Percentiles rank a stretch among this genome's conserved stretches.
Conservation (phyloP, 75 land plant species). For the Adiantum capillusveneris region DNA sequence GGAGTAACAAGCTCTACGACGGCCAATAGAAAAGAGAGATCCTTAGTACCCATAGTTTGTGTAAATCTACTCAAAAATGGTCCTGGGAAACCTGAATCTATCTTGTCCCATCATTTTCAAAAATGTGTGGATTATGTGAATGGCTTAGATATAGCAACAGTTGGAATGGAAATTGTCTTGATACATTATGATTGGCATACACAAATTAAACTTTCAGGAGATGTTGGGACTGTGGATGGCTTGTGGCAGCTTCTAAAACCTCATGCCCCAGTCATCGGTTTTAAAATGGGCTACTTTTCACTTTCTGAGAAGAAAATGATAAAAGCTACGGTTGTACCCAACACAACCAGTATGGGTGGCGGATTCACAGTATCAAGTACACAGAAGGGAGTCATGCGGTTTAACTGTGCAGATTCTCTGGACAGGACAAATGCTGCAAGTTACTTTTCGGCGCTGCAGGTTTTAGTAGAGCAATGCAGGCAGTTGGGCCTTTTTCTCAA, state of each 20-base stretch:
- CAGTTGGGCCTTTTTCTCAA: constrained; percentile 72
- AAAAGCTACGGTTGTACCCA: constrained; percentile 39
- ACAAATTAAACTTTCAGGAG: constrained; percentile 66
- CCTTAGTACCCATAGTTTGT: constrained; percentile 66
- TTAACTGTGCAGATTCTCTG: constrained; percentile 95
- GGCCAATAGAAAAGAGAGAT: constrained; percentile 27
- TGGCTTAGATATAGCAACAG: neutral
- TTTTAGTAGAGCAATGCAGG: constrained; percentile 86
- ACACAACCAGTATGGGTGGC: constrained; percentile 42
- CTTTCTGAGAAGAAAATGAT: constrained; percentile 32
- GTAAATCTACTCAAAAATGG: constrained; percentile 73
- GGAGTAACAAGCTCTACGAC: constrained; percentile 19
- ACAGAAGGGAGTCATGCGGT: constrained; percentile 84
- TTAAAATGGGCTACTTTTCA: constrained; percentile 65
- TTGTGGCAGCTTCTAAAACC: constrained; percentile 70
- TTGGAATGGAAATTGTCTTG: constrained; percentile 26
- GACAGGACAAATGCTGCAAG: constrained; percentile 99
- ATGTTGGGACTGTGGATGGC: constrained; percentile 79
- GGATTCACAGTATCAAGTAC: constrained; percentile 52
- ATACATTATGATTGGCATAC: constrained; percentile 98
- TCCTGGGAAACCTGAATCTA: constrained; percentile 78
- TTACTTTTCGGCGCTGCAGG: constrained; percentile 89
- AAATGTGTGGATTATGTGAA: constrained; percentile 47
- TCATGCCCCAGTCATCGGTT: constrained; percentile 60
- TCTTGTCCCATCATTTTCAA: constrained; percentile 76